A percentile compares a stretch with the other conserved stretches of the same genome.
Evolutionary conservation across 257 asterid species (phyloP).

Genomic region (Forsythia viridissima): DNA sequence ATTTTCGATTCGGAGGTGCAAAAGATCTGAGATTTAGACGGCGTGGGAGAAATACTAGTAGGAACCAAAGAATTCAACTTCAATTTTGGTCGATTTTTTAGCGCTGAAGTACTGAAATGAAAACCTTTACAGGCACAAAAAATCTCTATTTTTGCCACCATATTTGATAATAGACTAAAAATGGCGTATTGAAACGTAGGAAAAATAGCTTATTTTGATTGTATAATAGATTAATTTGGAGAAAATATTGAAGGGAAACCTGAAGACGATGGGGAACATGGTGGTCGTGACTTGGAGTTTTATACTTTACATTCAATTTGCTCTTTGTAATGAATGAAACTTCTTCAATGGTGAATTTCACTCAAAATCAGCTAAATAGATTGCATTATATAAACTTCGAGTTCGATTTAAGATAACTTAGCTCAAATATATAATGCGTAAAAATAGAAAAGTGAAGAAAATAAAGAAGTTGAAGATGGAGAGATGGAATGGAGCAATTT

Average conservation of each 20-base stretch:
- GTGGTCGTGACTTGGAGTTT: no score
- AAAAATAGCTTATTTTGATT: not conserved
- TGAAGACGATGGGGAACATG: not conserved
- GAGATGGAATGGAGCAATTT: no score
- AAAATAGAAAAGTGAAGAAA: no score
- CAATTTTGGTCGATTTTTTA: constrained; percentile 1
- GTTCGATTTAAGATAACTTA: no score
- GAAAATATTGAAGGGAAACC: not conserved
- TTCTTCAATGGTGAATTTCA: no score
- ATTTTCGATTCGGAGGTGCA: constrained; percentile 13
- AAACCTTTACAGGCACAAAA: constrained; percentile 26
- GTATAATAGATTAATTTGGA: not conserved
- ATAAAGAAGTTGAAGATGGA: no score
- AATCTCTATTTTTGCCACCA: constrained; percentile 31
- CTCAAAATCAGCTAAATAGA: no score
- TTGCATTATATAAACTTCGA: no score
- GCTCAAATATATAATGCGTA: no score
- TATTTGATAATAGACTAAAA: not conserved
- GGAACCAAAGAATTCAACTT: constrained; percentile 15
- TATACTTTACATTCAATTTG: no score
- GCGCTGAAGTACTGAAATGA: constrained; percentile 37
- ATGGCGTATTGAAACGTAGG: not conserved
- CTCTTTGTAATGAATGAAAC: no score
- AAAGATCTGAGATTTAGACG: not conserved
- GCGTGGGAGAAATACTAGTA: not conserved